These are phyloP conservation scores for Sporodiniella umbellata DNA, from an alignment of 371 early-diverging fungal species.

Conservation along the genomic window DNA sequence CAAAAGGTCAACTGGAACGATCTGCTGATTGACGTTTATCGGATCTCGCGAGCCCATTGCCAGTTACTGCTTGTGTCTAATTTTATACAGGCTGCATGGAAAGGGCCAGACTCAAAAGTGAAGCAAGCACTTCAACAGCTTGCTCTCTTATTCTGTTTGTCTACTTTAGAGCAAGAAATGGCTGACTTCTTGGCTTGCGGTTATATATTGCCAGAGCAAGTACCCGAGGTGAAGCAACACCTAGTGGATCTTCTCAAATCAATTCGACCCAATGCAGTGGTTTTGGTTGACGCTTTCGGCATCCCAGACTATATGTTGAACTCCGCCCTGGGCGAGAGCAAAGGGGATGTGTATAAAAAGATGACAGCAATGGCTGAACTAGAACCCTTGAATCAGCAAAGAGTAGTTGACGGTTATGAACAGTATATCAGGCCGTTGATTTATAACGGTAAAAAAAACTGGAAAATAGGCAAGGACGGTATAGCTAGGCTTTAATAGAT, in stretches of 20 bases:
- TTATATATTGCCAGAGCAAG: slow-evolving; percentile 49
- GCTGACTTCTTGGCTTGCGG: slow-evolving; percentile 62
- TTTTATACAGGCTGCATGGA: slow-evolving; percentile 52
- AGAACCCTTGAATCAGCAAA: slow-evolving; percentile 64
- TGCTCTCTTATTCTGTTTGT: slow-evolving; percentile 39
- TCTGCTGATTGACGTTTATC: slow-evolving; percentile 51
- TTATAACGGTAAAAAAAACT: slow-evolving; percentile 30
- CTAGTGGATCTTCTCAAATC: slow-evolving; percentile 43
- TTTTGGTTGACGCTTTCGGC: slow-evolving; percentile 71
- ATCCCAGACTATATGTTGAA: slow-evolving; percentile 68
- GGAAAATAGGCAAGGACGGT: slow-evolving; percentile 33
- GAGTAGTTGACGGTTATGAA: slow-evolving; percentile 50
- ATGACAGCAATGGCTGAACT: slow-evolving; percentile 60
- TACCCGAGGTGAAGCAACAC: slow-evolving; percentile 40
- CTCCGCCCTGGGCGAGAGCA: slow-evolving; percentile 68
- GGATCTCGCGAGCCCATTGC: slow-evolving; percentile 66
- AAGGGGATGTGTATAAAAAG: slow-evolving; percentile 74
- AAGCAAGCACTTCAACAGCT: slow-evolving; percentile 15
- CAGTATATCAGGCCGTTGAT: slow-evolving; percentile 53
- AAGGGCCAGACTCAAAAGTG: slow-evolving; percentile 3
- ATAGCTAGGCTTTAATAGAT: slow-evolving; percentile 35
- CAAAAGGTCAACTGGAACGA: slow-evolving; percentile 43
- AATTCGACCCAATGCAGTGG: slow-evolving; percentile 69
- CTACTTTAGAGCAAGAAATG: slow-evolving; percentile 61
- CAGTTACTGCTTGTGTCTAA: slow-evolving; percentile 60